phyloP scores from a whole-genome alignment of 208 protist genomes.

The Wallacemonas sp. region DNA sequence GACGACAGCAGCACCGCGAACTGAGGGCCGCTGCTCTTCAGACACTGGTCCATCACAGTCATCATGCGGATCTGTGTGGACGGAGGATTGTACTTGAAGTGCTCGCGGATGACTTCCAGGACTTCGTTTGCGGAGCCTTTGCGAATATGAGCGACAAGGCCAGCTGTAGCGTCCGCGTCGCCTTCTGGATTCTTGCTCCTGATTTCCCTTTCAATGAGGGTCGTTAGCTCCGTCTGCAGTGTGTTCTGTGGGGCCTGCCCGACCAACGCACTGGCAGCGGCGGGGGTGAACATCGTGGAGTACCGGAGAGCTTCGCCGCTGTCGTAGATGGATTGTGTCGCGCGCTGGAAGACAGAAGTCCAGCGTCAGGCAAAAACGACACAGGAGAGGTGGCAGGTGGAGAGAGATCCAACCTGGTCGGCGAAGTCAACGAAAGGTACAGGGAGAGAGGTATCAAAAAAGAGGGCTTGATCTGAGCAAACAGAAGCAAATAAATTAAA shows the following conservation, averaged over 20 bases:
- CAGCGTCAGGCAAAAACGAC: too few species aligned
- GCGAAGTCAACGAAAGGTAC: background rate
- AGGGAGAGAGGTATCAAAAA: background rate
- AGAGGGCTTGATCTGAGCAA: background rate
- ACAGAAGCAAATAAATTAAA: slow-evolving; percentile 16
- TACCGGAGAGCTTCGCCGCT: background rate
- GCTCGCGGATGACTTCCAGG: slow-evolving; percentile 67
- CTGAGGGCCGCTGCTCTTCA: slow-evolving; percentile 67
- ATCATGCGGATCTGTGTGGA: slow-evolving; percentile 62
- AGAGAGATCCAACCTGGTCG: too few species aligned
- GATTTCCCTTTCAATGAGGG: slow-evolving; percentile 30
- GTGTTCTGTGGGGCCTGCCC: background rate
- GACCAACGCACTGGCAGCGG: background rate
- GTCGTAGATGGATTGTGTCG: too few species aligned
- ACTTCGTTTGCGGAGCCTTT: slow-evolving; percentile 58
- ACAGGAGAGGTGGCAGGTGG: too few species aligned
- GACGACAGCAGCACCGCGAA: slow-evolving; percentile 77
- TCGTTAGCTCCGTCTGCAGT: slow-evolving; percentile 15
- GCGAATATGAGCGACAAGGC: slow-evolving; percentile 66
- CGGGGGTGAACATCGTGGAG: background rate
- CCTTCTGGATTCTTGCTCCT: slow-evolving; percentile 36
- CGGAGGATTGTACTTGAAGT: slow-evolving; percentile 71
- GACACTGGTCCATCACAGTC: slow-evolving; percentile 73
- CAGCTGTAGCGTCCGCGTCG: slow-evolving; percentile 45
- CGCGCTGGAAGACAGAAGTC: too few species aligned